Base-by-base conservation (phyloP, 2,329 filamentous ascomycete genomes). In the Alternaria brassicicola region DNA sequence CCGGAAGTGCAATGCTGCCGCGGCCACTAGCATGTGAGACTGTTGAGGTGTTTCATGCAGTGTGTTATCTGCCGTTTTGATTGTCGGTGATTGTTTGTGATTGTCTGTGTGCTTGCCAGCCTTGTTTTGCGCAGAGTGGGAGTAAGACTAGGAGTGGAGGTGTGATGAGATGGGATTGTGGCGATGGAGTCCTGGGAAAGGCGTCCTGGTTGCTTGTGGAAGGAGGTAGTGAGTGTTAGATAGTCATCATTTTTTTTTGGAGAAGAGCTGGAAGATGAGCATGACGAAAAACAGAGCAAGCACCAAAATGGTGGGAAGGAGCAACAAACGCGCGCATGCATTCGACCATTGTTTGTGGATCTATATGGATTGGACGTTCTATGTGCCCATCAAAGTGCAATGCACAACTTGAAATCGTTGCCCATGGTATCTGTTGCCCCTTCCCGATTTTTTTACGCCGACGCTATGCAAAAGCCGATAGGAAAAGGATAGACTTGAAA, bases 401-500 rank as follows among this genome's bases (percentile, higher is more conserved):
- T 54, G 21, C 42, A 19, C 43, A 50, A 35, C 30, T 41, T 50
- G 31, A 46, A 57, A 62, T 38, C 45, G 47, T 61, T 57, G 53
- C 55, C 50, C 53, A 47, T 57, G 57, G 43, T 55, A 60, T 59
- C 45, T 55, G 55, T 57, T 52, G 17, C 49, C 60, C 63, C 60
- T 62, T 63, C 54, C 62, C 52, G 30, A 50, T 65, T 67, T 63
- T 63, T 63, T 53, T 51, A 64, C 50, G 67, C 68, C 65, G 57
- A 58, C 64, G 65, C 67, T 69, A 71, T 69, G 66, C 62, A 57
- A 58, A 64, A 65, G 55, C 57, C 57, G 35, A 49, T 43, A 31
- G 43, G 57, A 31, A 53, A 57, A 65, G 42, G 56, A 42, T 26
- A 47, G 31, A 42, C 39, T 31, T 28, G 30, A 17, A 46, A 26